Base-by-base conservation (phyloP, 2,329 filamentous ascomycete species). In the Tolypocladium capitatum region DNA sequence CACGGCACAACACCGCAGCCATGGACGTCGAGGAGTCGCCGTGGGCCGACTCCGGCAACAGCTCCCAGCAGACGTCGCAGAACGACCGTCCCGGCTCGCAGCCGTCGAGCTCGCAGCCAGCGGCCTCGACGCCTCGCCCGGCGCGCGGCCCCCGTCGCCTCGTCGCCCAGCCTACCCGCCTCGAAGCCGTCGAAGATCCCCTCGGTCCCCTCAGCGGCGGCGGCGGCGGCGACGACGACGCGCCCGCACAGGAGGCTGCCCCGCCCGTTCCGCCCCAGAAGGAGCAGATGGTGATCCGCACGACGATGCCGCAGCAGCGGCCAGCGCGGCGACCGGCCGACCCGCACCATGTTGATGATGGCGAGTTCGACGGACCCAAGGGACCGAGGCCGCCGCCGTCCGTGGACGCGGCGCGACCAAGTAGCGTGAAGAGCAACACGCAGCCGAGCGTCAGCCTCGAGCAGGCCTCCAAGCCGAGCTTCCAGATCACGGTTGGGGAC, bases 401-500 rank as follows among this genome's bases (percentile, higher is more conserved):
- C 2, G 78, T 83, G 10, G 75, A 79, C 52, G 72, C 74, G 35
- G 73, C 79, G 7, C 68, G 71, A 53, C 73, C 73, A 20, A 76
- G 72, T 49, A 66, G 70, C 28, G 61, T 75, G 31, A 68, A 69
- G 57, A 72, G 65, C 63, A 74, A 68, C 60, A 78, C 62, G 55
- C 80, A 72, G 60, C 89, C 90, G 18, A 95, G 90, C 62, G 80
- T 96, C 55, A 94, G 85, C 64, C 72, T 97, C 48, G 91, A 97
- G 66, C 86, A 94, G 69, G 92, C 92, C 43, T 83, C 91, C 30
- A 94, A 95, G 67, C 92, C 92, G 5, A 84, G 73, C 38, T 98
- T 97, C 66, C 73, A 86, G 45, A 97, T 98, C 58, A 81, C 77
- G 3, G 92, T 98, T 21, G 92, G 92, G 49, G 92, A 98, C 68